Base-by-base conservation (phyloP, 139 green algal species). In the Tetradesmus obliquus region DNA sequence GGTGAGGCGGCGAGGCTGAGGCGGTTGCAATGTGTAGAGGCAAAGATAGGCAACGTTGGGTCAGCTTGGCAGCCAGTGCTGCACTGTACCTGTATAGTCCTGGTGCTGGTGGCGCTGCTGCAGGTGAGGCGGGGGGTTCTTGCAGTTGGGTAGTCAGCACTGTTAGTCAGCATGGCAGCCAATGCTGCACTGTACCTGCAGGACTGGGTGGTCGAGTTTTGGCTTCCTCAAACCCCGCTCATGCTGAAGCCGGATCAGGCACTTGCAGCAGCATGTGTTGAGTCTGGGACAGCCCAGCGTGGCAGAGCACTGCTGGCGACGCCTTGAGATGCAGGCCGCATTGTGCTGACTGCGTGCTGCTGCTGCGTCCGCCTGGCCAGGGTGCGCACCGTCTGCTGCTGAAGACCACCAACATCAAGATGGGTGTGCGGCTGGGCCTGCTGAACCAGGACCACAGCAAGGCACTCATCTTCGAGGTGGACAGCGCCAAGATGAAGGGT, bases 371-470 rank as follows among this genome's bases (percentile, higher is more conserved):
- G 13, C 62, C 12, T 10, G 22, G 5, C 32, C 90, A 90, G 6
- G 95, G 95, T 51, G 92, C 93, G 8, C 93, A 95, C 86, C 90
- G 72, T 3, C 92, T 96, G 89, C 95, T 96, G 93, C 93, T 96
- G 86, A 92, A 92, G 5, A 93, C 93, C 54, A 96, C 93, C 79
- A 96, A 96, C 93, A 95, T 96, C 32, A 89, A 88, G 32, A 96
- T 94, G n/a, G 93, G 93, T 71, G 95, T 94, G 82, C 91, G 95
- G 55, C 91, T 96, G 83, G 95, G 91, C 20, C 90, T 96, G 86
- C 90, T 95, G 22, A 93, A 90, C 82, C 15, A 90, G 9, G 93
- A 95, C 80, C 69, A 93, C 22, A 92, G 91, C 9, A 94, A 94
- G 82, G 94, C 93, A 1, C 88, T 96, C 5, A 92, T 96, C 3